Evolutionary conservation across 495 filamentous ascomycete species (phyloP).

Genomic region (Xylaria scruposa): DNA sequence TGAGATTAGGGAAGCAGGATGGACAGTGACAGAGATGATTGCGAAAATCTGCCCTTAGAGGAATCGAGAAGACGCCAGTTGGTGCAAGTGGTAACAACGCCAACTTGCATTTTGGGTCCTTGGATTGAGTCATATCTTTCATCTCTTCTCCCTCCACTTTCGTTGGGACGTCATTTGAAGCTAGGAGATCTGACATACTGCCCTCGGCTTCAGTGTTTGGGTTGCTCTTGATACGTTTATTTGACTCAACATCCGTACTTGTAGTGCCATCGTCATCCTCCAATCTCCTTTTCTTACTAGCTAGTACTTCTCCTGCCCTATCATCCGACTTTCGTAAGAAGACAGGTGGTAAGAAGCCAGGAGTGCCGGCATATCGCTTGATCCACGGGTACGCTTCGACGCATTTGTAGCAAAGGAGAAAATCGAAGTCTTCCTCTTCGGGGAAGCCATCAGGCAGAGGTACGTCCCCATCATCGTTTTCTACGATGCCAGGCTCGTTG

Average conservation of each 20-base stretch:
- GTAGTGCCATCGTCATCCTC: conserved; percentile 60
- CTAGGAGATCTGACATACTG: not conserved
- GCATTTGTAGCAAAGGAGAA: conserved; percentile 94
- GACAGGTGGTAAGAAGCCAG: conserved; percentile 81
- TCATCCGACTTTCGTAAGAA: conserved; percentile 39
- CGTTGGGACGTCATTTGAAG: conserved; percentile 21
- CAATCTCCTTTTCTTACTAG: conserved; percentile 78
- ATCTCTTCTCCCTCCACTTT: conserved; percentile 37
- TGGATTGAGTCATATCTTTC: conserved; percentile 31
- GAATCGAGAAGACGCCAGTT: conserved; percentile 71
- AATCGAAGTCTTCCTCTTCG: conserved; percentile 83
- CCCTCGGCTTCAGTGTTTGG: conserved; percentile 27
- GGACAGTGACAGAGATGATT: conserved; percentile 77
- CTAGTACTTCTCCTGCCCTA: conserved; percentile 29
- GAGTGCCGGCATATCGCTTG: conserved; percentile 82
- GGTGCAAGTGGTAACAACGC: conserved; percentile 60
- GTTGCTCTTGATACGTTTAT: conserved; percentile 65
- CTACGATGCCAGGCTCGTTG: conserved; percentile 34
- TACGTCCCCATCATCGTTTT: conserved; percentile 51
- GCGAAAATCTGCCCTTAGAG: conserved; percentile 78
- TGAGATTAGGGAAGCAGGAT: conserved; percentile 75
- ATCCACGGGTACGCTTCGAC: conserved; percentile 90
- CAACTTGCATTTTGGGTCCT: conserved; percentile 48
- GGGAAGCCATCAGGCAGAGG: conserved; percentile 86
- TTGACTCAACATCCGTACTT: not conserved